Evolutionary conservation across 306 rosid species (phyloP).

Genomic region (Inga leiocalycina): DNA sequence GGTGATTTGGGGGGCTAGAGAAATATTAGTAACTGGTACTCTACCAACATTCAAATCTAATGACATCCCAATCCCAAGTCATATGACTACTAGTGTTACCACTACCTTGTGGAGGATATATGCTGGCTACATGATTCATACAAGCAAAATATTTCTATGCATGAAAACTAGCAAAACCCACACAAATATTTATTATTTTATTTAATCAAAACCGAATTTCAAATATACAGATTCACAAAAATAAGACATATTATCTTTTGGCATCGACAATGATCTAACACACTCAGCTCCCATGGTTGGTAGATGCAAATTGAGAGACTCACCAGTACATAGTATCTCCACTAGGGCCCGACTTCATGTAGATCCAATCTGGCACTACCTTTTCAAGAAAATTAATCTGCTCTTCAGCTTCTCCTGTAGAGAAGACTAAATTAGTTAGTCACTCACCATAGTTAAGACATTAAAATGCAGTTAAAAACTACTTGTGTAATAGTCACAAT

Average conservation of each 20-base stretch:
- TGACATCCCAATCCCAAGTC: not conserved
- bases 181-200: not conserved
- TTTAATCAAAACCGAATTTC: not conserved
- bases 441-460: not conserved
- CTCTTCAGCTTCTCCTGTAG: conserved; percentile 71
- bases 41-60: not conserved
- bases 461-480: conserved; percentile 18
- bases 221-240: not conserved
- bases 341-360: conserved; percentile 45
- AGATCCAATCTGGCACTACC: conserved; percentile 65
- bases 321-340: conserved; percentile 65
- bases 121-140: not conserved
- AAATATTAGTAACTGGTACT: too few relatives aligned
- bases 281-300: not conserved
- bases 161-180: not conserved
- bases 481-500: conserved; percentile 15
- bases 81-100: not conserved
- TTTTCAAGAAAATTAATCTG: conserved; percentile 54
- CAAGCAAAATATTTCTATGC: not conserved
- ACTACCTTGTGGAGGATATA: not conserved
- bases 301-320: conserved; percentile 16
- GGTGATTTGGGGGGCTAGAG: too few relatives aligned
- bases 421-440: conserved; percentile 1
- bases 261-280: not conserved
- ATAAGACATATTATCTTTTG: not conserved